Evolutionary conservation across 495 filamentous ascomycete species (phyloP), one percentile per base, ranked within the genome.

Genomic region (Tuber borchii): DNA sequence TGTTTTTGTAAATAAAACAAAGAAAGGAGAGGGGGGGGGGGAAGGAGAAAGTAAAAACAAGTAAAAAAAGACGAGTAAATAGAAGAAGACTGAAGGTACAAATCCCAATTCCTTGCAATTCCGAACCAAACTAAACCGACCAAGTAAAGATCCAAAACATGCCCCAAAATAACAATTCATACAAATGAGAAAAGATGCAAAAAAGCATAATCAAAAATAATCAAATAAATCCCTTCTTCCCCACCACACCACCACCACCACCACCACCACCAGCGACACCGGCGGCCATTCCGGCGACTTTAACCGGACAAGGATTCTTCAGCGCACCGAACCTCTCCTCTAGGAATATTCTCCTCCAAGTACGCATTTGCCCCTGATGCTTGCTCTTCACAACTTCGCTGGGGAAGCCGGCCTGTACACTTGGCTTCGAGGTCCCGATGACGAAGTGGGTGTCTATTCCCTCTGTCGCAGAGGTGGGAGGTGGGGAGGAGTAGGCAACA

Each of bases 341-440:
- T 0, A 77, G 71, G 14, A 77, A 70, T 22, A 70, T 48, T 19
- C 26, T 74, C 71, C 75, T 34, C 22, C 56, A 69, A 6, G 20
- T 39, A 22, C 75, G 40, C 75, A 76, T 76, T 46, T 76, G 71
- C 1, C 40, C 42, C 71, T 26, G 45, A 22, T 77, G 75, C 48
- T 74, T 74, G 37, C 45, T 37, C 22, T 74, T 65, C 7, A 74
- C 40, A 16, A 7, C 19, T 20, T 71, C 34, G 31, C 56, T n/a
- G 51, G 22, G 26, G 20, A n/a, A n/a, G 40, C 56, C 40, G 0
- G 22, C n/a, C n/a, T 69, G 22, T 5, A 46, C 34, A 4, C n/a
- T 70, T 31, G 75, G 75, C n/a, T 77, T 77, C 1, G 75, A 77
- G 2, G 75, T 77, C 17, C 75, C 72, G 39, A 77, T 72, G 2